Conservation (phyloP, 139 green algal species). For the Haematococcus sp. region DNA sequence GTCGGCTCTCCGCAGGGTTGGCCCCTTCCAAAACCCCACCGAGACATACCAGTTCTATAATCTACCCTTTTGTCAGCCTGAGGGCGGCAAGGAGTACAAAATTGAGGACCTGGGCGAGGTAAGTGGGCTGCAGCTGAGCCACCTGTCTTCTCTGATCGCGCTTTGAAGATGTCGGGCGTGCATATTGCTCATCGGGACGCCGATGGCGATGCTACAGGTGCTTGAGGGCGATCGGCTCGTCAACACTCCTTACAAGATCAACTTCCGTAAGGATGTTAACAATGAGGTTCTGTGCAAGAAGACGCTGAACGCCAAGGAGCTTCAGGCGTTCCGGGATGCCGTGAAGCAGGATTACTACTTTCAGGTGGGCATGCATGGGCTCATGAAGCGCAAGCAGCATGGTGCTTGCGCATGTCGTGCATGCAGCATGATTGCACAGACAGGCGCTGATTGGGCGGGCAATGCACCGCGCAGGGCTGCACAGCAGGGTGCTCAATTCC, state of each 20-base stretch:
- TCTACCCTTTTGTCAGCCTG: constrained; percentile 89
- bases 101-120: constrained; percentile 80
- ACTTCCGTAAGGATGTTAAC: constrained; percentile 81
- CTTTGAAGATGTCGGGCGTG: not conserved
- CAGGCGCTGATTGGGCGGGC: too few relatives aligned
- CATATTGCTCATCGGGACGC: not conserved
- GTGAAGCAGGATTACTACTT: constrained; percentile 97
- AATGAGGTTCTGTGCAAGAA: constrained; percentile 81
- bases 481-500: too few relatives aligned
- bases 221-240: constrained; percentile 81
- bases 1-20: constrained; percentile 61
- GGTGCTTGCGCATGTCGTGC: too few relatives aligned
- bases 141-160: too few relatives aligned
- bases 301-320: constrained; percentile 67
- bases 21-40: constrained; percentile 74
- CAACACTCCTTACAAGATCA: constrained; percentile 83
- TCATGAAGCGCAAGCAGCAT: not conserved
- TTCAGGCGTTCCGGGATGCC: constrained; percentile 78
- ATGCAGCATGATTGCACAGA: too few relatives aligned
- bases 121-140: constrained; percentile 16
- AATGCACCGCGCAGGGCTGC: too few relatives aligned
- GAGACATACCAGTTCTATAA: constrained; percentile 84
- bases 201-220: constrained; percentile 31
- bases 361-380: constrained; percentile 56
- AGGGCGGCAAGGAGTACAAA: constrained; percentile 79